Evolutionary conservation across 2,329 filamentous ascomycete genomes (phyloP), one percentile per base, ranked within the genome.

Genomic region (Metarhizium robertsii): DNA sequence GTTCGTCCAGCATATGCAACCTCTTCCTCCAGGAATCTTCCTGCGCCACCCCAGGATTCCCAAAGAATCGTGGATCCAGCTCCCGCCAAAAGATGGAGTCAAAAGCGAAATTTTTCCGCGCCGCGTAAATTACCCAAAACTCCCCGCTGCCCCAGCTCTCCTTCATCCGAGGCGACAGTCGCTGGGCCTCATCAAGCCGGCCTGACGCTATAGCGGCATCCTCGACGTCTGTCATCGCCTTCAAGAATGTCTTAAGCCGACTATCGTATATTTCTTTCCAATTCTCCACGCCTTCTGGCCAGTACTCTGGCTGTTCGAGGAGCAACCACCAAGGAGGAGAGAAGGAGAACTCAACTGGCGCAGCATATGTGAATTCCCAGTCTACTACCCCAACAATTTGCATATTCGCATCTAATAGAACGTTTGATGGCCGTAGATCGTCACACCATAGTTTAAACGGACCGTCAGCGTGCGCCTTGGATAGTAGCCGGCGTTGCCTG

Each of bases 301-400:
- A 73, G 16, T 58, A 57, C 40, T 73, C 69, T 0, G 66, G 63
- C 13, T 52, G 47, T 11, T 67, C 54, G 2, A 73, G 56, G 1
- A 73, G 62, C 2, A 75, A 59, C 71, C 69, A 74, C 69, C 69
- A 73, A 0, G 71, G 71, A 2, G 69, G 67, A 50, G 69, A 66
- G 50, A 65, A 62, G 8, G 47, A 52, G 49, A 71, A 73, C 45
- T 72, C 64, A 16, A 64, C 54, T 0, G 71, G 69, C 0, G 62
- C 71, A 1, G 57, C 63, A 55, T 73, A 72, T 0, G 67, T 58
- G 54, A 70, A 71, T 60, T 75, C 73, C 71, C 71, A 75, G 57
- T 75, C 72, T 4, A 77, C 69, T 0, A 71, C 63, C 5, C 63
- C 67, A 11, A 65, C 62, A 1, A 73, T 58, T 0, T 61, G 53